A percentile compares a stretch with the other conserved stretches of the same genome.
Evolutionary conservation across 257 asterid species (phyloP).

Genomic region (Lantana camara): DNA sequence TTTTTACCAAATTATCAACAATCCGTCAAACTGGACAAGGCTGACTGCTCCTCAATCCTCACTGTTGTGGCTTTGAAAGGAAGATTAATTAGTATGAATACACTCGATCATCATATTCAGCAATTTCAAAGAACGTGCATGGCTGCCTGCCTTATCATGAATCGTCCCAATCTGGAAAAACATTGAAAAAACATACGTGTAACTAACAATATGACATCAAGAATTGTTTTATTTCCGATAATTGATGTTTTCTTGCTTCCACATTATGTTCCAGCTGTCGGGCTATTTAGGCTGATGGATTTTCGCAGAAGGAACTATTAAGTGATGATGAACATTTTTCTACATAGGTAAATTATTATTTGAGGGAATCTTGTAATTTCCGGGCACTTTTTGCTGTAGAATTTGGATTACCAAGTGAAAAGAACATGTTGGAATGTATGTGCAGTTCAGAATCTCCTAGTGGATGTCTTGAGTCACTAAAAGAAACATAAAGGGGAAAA

Average conservation of each 20-base stretch:
- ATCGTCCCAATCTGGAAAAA: conserved; percentile 8
- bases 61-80: no score
- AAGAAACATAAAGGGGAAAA: no score
- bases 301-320: background rate
- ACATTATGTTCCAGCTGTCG: background rate
- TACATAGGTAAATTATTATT: background rate
- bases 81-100: no score
- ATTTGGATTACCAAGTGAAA: background rate
- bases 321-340: background rate
- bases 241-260: background rate
- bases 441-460: no score
- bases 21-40: conserved; percentile 27
- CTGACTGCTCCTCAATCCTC: background rate
- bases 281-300: background rate
- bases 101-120: background rate
- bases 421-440: background rate
- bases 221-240: background rate
- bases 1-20: conserved; percentile 9
- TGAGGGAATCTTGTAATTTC: background rate
- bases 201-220: background rate
- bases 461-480: no score
- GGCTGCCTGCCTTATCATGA: background rate
- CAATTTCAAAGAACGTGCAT: conserved; percentile 8
- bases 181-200: conserved; percentile 5
- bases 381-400: background rate